Percentiles rank a stretch among this genome's conserved stretches.
Evolutionary conservation across 768 basidiomycete genomes (phyloP).

Genomic region (Mrakia blollopis): DNA sequence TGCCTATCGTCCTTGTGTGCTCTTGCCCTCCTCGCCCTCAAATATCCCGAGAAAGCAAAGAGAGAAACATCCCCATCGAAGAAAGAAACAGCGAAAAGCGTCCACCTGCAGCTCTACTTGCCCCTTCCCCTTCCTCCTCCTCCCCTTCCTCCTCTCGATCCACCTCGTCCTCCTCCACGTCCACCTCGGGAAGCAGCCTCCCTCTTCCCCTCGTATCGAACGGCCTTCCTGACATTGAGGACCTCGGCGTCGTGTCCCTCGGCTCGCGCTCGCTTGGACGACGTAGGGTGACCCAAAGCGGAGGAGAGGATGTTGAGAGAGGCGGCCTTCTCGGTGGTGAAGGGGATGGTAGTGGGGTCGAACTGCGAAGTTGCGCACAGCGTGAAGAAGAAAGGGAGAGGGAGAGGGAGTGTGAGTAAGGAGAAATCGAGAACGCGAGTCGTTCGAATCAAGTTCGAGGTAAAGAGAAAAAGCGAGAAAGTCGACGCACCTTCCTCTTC

Average conservation of each 20-base stretch:
- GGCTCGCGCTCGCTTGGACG: conserved; percentile 58
- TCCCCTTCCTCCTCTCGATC: conserved; percentile 36
- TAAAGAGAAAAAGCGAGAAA: neutral
- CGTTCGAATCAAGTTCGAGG: neutral
- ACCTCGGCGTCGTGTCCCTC: conserved; percentile 50
- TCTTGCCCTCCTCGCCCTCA: neutral
- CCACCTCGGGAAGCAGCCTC: conserved; percentile 54
- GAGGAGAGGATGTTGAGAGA: conserved; percentile 71
- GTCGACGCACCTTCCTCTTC: conserved; percentile 77
- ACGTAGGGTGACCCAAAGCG: conserved; percentile 58
- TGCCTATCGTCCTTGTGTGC: neutral
- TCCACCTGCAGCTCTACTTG: conserved; percentile 9
- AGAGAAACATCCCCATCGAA: neutral
- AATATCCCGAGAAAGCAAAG: neutral
- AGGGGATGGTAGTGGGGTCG: conserved; percentile 67
- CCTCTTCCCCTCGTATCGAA: conserved; percentile 69
- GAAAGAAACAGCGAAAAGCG: neutral
- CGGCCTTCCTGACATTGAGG: conserved; percentile 83
- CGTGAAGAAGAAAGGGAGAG: neutral
- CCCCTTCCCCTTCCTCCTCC: conserved; percentile 32
- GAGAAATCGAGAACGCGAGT: neutral
- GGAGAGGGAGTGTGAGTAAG: neutral
- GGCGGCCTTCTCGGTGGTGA: conserved; percentile 59
- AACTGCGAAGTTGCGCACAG: conserved; percentile 56
- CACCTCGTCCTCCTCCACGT: conserved; percentile 46